Conservation (phyloP, 1,139 yeast species). For the Pichia sp. region DNA sequence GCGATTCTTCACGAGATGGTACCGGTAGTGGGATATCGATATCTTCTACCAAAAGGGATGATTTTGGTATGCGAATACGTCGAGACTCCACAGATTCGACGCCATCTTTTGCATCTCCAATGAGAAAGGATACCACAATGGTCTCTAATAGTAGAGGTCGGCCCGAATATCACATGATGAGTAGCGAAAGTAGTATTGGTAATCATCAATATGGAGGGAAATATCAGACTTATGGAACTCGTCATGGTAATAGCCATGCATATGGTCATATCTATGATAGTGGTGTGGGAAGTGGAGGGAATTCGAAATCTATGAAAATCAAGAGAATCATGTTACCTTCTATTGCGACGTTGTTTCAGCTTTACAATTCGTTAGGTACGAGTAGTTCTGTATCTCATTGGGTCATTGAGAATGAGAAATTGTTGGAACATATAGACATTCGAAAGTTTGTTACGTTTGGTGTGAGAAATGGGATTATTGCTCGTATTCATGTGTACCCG, state of each 20-base stretch:
- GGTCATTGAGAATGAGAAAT: slow-evolving; percentile 59
- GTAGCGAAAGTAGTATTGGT: too few relatives aligned
- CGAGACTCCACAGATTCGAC: too few relatives aligned
- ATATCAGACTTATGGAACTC: too few relatives aligned
- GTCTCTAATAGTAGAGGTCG: background rate
- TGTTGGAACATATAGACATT: slow-evolving; percentile 62
- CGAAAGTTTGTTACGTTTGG: slow-evolving; percentile 87
- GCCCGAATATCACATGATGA: too few relatives aligned
- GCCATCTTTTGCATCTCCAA: background rate
- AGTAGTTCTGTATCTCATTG: slow-evolving; percentile 77
- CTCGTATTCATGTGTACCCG: slow-evolving; percentile 62
- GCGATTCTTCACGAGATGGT: too few relatives aligned
- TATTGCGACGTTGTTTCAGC: slow-evolving; percentile 58
- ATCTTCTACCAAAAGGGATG: background rate
- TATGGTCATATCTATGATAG: too few relatives aligned
- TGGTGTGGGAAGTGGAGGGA: too few relatives aligned
- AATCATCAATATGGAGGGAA: too few relatives aligned
- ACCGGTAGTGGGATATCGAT: too few relatives aligned
- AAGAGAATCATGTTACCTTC: slow-evolving; percentile 40
- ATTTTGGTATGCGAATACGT: background rate
- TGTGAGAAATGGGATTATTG: slow-evolving; percentile 69
- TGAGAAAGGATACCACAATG: background rate
- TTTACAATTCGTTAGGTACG: slow-evolving; percentile 73
- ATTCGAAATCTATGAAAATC: too few relatives aligned
- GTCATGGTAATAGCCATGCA: too few relatives aligned